A percentile compares a stretch with the other conserved stretches of the same genome.
Conservation (phyloP, 208 protist species). For the Leishmania amazonensis region DNA sequence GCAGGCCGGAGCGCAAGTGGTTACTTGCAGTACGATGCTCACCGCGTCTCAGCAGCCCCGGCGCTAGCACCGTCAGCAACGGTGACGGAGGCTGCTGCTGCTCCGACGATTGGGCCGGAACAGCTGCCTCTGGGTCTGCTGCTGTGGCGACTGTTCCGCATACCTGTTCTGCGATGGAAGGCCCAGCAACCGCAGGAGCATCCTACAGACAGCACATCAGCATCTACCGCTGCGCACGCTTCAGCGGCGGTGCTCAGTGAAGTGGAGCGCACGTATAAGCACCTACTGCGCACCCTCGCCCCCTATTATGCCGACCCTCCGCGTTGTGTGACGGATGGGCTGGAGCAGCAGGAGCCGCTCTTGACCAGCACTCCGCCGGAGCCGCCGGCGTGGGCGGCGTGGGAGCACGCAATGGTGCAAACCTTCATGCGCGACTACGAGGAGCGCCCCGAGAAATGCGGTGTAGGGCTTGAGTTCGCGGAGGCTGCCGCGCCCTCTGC, state of each 20-base stretch:
- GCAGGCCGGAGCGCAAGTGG: slow-evolving; percentile 10
- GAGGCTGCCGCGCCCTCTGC: background rate
- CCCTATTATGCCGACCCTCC: slow-evolving; percentile 39
- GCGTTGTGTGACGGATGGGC: slow-evolving; percentile 13
- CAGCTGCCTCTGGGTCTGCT: slow-evolving; percentile 40
- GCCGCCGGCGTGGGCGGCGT: slow-evolving; percentile 34
- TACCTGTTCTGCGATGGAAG: slow-evolving; percentile 33
- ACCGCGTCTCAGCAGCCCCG: slow-evolving; percentile 36
- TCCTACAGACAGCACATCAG: background rate
- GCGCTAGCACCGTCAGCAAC: background rate
- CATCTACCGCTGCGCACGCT: background rate
- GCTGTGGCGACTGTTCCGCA: slow-evolving; percentile 46
- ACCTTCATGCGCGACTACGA: slow-evolving; percentile 32
- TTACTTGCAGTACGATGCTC: slow-evolving; percentile 27
- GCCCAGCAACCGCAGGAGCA: slow-evolving; percentile 9
- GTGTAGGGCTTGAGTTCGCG: slow-evolving; percentile 1
- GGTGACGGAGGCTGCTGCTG: background rate
- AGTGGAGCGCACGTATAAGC: slow-evolving; percentile 20
- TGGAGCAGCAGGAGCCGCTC: slow-evolving; percentile 29
- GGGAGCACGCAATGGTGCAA: slow-evolving; percentile 28
- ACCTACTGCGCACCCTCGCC: slow-evolving; percentile 25
- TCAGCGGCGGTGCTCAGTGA: background rate
- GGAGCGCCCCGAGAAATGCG: background rate
- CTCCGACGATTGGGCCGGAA: slow-evolving; percentile 7
- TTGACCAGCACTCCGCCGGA: slow-evolving; percentile 14